A percentile compares a stretch with the other conserved stretches of the same genome.
Evolutionary conservation across 202 grass and related monocot species (phyloP).

Genomic region (Digitaria exilis): DNA sequence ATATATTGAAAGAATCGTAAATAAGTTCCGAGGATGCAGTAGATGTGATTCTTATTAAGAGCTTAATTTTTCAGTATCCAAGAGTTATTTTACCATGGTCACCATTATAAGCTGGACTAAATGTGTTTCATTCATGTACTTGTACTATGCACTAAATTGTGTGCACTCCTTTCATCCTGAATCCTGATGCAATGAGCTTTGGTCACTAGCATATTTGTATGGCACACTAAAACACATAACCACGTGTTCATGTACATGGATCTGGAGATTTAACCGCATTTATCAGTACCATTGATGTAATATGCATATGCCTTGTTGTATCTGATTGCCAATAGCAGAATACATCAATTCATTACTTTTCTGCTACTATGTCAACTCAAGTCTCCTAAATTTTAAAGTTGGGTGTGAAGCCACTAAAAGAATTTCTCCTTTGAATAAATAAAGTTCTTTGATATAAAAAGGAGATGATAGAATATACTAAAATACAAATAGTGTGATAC

Average conservation of each 20-base stretch:
- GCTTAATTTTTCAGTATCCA: not conserved
- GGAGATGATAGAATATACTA: too few species aligned
- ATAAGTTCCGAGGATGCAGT: not conserved
- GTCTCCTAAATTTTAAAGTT: too few species aligned
- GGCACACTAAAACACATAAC: not conserved
- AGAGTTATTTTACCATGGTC: not conserved
- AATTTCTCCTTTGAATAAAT: too few species aligned
- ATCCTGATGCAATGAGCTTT: too few species aligned
- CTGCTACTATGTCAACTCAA: not conserved
- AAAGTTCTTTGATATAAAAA: too few species aligned
- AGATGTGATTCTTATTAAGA: not conserved
- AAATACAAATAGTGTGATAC: too few species aligned
- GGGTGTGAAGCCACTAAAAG: too few species aligned
- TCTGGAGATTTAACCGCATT: not conserved
- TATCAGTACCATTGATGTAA: not conserved
- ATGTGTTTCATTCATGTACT: not conserved
- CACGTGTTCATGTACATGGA: not conserved
- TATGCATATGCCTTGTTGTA: not conserved
- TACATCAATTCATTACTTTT: not conserved
- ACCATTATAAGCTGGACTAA: not conserved
- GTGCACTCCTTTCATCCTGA: not conserved
- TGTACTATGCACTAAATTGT: not conserved
- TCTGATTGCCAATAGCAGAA: not conserved
- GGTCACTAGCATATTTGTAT: not conserved
- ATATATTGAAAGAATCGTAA: not conserved